Conservation (phyloP, 208 protist species). For the Leishmania turanica region DNA sequence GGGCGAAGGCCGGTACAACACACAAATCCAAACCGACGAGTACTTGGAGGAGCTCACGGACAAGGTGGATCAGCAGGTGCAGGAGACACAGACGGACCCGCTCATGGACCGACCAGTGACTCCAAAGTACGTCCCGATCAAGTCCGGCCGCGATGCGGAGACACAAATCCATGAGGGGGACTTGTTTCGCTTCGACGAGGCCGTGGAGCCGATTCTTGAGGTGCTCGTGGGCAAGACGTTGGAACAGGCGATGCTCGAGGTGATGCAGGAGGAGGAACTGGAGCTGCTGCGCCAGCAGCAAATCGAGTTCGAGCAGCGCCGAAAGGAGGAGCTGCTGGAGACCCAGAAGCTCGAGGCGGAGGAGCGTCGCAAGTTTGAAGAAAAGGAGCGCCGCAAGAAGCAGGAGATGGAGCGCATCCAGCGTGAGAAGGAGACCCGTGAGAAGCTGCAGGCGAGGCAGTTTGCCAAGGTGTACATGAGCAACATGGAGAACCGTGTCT, state of each 20-base stretch:
- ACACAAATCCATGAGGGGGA: slow-evolving; percentile 97
- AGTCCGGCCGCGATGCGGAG: slow-evolving; percentile 94
- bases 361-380: slow-evolving; percentile 95
- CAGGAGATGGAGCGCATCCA: slow-evolving; percentile 94
- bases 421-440: slow-evolving; percentile 87
- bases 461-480: slow-evolving; percentile 94
- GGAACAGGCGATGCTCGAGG: slow-evolving; percentile 97
- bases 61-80: slow-evolving; percentile 66
- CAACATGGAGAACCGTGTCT: slow-evolving; percentile 93
- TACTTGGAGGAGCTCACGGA: slow-evolving; percentile 97
- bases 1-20: slow-evolving; percentile 90
- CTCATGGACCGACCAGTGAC: slow-evolving; percentile 95
- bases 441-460: slow-evolving; percentile 93
- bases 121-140: slow-evolving; percentile 94
- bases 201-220: slow-evolving; percentile 96
- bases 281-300: slow-evolving; percentile 93
- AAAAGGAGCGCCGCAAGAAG: slow-evolving; percentile 95
- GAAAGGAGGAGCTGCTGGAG: slow-evolving; percentile 96
- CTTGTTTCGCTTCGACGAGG: slow-evolving; percentile 98
- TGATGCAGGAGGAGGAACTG: slow-evolving; percentile 98
- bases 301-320: slow-evolving; percentile 95
- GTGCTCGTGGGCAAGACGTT: slow-evolving; percentile 98
- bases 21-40: slow-evolving; percentile 96
- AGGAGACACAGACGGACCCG: slow-evolving; percentile 96
- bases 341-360: slow-evolving; percentile 95